Evolutionary conservation across 257 asterid genomes (phyloP).

Genomic region (Solanum peruvianum): DNA sequence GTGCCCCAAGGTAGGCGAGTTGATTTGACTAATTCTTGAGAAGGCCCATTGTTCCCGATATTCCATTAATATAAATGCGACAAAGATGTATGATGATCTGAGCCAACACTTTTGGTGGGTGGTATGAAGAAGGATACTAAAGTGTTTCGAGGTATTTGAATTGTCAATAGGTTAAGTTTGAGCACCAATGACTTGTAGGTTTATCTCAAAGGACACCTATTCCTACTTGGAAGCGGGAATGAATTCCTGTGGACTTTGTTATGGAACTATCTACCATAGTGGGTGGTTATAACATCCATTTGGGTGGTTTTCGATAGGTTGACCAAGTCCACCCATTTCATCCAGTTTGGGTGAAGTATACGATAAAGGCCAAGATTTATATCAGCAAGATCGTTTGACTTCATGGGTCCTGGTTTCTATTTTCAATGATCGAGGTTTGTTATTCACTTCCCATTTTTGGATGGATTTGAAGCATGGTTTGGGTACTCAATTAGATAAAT

Average conservation of each 20-base stretch:
- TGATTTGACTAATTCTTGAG: neutral
- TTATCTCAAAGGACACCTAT: neutral
- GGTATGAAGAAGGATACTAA: neutral
- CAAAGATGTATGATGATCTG: no score
- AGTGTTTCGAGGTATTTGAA: neutral
- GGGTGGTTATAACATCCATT: neutral
- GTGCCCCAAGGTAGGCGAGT: neutral
- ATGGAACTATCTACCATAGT: neutral
- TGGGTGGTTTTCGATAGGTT: neutral
- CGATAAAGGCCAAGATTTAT: neutral
- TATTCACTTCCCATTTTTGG: neutral
- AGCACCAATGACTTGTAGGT: neutral
- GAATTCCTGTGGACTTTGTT: neutral
- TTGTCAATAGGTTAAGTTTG: neutral
- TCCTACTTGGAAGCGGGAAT: neutral
- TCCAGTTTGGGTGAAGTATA: neutral
- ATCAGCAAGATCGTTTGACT: neutral
- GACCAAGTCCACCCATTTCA: neutral
- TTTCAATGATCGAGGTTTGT: no score
- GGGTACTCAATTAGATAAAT: neutral
- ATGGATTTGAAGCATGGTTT: neutral
- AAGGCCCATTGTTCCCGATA: neutral
- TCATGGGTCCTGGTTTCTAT: neutral
- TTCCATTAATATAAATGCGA: neutral
- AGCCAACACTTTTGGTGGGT: neutral